Evolutionary conservation across 1,284 basidiomycete species (phyloP).

Genomic region (Psilocybe mexicana): DNA sequence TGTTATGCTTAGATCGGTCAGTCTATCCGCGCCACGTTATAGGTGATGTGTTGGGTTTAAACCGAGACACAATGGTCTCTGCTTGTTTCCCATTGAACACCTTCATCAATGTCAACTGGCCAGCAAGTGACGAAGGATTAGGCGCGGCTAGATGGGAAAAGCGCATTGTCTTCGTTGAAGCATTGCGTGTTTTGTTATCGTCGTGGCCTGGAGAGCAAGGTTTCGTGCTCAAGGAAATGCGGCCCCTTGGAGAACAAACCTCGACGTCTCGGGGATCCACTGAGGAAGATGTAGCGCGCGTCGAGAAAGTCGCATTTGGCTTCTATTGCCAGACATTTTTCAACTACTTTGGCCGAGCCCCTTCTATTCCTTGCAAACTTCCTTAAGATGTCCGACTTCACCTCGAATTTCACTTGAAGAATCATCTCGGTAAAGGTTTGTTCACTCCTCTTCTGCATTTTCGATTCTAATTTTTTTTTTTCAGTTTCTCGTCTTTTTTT

Average conservation of each 20-base stretch:
- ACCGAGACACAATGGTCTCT: neutral
- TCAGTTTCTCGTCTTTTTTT: no score
- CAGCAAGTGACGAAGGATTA: neutral
- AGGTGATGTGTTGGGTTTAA: no score
- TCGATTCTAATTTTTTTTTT: no score
- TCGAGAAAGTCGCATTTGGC: neutral
- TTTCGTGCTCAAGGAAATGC: neutral
- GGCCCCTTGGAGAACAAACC: no score
- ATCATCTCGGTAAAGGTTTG: no score
- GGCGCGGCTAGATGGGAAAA: neutral
- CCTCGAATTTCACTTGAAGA: no score
- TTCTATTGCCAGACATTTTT: constrained; percentile 7
- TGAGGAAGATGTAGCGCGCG: neutral
- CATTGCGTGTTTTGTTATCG: neutral
- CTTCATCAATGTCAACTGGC: neutral
- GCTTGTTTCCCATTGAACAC: neutral
- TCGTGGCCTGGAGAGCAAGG: neutral
- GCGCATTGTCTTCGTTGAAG: neutral
- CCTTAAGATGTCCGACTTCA: neutral
- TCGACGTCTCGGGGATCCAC: no score
- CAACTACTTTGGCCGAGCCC: constrained; percentile 6
- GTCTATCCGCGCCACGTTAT: neutral
- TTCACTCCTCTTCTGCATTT: no score
- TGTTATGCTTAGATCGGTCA: constrained; percentile 5
- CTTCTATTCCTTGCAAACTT: neutral